Conservation (phyloP, 2,329 filamentous ascomycete species). For the Cercospora sp. region DNA sequence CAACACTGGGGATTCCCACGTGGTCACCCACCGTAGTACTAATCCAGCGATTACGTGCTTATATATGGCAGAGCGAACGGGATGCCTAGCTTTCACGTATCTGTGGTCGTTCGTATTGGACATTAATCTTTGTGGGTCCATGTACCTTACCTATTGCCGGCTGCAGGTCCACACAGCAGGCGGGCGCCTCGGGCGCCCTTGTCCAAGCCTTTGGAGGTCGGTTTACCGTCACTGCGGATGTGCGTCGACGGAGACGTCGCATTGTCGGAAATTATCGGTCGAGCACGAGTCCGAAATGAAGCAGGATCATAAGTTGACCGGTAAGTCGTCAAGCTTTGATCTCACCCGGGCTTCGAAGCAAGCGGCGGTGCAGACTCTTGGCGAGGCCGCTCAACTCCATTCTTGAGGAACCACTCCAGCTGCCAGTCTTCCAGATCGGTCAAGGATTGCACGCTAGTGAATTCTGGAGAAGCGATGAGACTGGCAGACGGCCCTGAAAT, state of each 20-base stretch:
- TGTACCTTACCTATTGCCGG: background rate
- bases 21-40: conserved; percentile 17
- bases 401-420: background rate
- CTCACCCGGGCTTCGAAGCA: background rate
- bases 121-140: background rate
- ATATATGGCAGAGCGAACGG: conserved; percentile 12
- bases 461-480: background rate
- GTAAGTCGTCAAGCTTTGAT: background rate
- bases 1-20: conserved; percentile 15
- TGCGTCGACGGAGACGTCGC: background rate
- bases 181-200: background rate
- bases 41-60: conserved; percentile 16
- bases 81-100: conserved; percentile 12
- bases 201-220: background rate
- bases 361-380: background rate
- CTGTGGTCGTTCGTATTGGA: conserved; percentile 3
- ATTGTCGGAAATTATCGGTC: background rate
- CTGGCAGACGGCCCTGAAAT: background rate
- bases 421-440: background rate
- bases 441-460: background rate
- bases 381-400: background rate
- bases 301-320: background rate
- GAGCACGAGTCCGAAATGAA: background rate
- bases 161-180: background rate
- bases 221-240: background rate